Conservation (phyloP, 169 alveolate genomes). For the Plasmodium yoelii region DNA sequence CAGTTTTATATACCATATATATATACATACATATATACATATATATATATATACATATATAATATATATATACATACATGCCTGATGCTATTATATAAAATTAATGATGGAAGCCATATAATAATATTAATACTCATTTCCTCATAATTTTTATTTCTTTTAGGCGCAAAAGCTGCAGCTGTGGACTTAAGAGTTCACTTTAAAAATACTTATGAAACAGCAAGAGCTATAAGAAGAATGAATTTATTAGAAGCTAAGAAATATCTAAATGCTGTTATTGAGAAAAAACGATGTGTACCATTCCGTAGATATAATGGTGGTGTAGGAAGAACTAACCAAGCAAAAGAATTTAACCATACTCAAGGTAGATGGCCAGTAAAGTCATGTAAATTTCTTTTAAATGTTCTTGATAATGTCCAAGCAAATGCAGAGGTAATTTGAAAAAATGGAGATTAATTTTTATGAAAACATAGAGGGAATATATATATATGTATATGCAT, state of each 20-base stretch:
- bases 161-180: slow-evolving; percentile 81
- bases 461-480: slow-evolving; percentile 51
- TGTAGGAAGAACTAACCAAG: slow-evolving; percentile 98
- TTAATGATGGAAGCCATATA: neutral
- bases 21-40: no score
- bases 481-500: slow-evolving; percentile 80
- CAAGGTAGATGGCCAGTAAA: slow-evolving; percentile 99
- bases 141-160: neutral
- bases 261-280: slow-evolving; percentile 96
- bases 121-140: neutral
- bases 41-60: no score
- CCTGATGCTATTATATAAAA: neutral
- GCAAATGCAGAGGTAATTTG: slow-evolving; percentile 95
- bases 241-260: slow-evolving; percentile 92
- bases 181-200: slow-evolving; percentile 94
- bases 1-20: neutral
- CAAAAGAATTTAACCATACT: slow-evolving; percentile 94
- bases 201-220: slow-evolving; percentile 98
- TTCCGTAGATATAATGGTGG: slow-evolving; percentile 97
- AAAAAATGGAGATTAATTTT: neutral
- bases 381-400: slow-evolving; percentile 93
- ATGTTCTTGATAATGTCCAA: slow-evolving; percentile 94
- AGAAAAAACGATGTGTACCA: slow-evolving; percentile 96
- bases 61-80: no score
- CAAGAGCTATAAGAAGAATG: slow-evolving; percentile 96